Evolutionary conservation across 768 basidiomycete species (phyloP).

Genomic region (Strobilomyces echinocephalus): DNA sequence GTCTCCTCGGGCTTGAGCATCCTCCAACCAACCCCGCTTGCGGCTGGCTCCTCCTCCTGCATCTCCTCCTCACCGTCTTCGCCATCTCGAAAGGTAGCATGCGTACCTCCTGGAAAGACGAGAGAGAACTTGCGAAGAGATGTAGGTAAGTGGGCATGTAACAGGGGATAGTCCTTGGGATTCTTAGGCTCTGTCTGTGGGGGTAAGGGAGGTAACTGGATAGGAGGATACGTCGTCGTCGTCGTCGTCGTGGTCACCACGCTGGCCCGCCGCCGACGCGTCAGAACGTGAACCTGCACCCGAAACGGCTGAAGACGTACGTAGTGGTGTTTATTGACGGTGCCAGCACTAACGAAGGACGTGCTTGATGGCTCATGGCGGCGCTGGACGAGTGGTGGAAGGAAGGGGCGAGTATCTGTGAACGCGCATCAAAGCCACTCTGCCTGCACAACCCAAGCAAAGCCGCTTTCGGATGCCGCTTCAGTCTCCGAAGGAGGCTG

Average conservation of each 20-base stretch:
- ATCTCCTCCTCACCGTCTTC: constrained; percentile 59
- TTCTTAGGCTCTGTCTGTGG: constrained; percentile 68
- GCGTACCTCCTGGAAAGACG: constrained; percentile 75
- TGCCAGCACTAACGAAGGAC: constrained; percentile 67
- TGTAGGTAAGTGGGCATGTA: constrained; percentile 68
- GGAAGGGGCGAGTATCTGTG: constrained; percentile 18
- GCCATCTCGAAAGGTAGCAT: constrained; percentile 74
- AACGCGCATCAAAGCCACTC: constrained; percentile 33
- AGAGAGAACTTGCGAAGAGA: constrained; percentile 73
- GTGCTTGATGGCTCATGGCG: constrained; percentile 58
- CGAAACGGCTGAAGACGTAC: constrained; percentile 39
- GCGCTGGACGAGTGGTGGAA: constrained; percentile 25
- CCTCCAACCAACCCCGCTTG: constrained; percentile 67
- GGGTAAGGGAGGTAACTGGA: constrained; percentile 71
- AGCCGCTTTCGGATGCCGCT: constrained; percentile 24
- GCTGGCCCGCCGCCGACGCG: constrained; percentile 37
- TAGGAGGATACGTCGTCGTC: constrained; percentile 86
- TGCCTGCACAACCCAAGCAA: constrained; percentile 29
- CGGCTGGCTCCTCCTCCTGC: constrained; percentile 66
- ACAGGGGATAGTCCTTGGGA: constrained; percentile 73
- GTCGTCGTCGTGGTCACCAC: constrained; percentile 91
- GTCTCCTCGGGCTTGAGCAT: constrained; percentile 67
- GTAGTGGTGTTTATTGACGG: constrained; percentile 84
- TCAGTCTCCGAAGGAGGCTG: constrained; percentile 14
- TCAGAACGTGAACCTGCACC: constrained; percentile 11